Base-by-base conservation (phyloP, 1,284 basidiomycete genomes). In the Leccinum pseudoinsigne region DNA sequence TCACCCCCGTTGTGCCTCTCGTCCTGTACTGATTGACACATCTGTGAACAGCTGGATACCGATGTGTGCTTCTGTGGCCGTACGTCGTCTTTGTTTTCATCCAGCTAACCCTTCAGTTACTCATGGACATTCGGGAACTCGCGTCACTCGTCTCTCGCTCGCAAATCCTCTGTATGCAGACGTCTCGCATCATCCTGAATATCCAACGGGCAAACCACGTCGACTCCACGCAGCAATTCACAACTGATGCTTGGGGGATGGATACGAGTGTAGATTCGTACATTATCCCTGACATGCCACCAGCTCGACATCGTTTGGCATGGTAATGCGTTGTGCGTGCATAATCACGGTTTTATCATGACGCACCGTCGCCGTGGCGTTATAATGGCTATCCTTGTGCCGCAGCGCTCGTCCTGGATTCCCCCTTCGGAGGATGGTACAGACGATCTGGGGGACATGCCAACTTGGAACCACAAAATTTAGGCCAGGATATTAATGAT, bases 121-220 rank as follows among this genome's bases (percentile, higher is more conserved):
- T 16, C 11, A 11, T 38, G 1, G 2, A 14, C 6, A 23, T 51
- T 51, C 50, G 50, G 50, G 12, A 23, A 51, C 50, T 51, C 23
- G 4, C 14, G 40, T 18, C 5, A 16, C 26, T 7, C 1, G 8
- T 55, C 28, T 18, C 31, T 28, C 23, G 3, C 50, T 23, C 21
- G 50, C 12, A 23, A 51, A 23, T 23, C 12, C 12, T 23, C 21
- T 8, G 50, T 16, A 51, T 18, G 7, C 4, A 72, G 71, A 72
- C 64, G 2, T 59, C 36, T 56, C 70, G 65, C 12, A 12, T 74
- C 55, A 71, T 72, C 21, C 28, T 74, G 42, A 72, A 72, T 55
- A 55, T 72, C 28, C 71, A 70, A 42, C 21, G 18, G 5, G 28
- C 54, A 10, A n/a, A 36, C 2, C 4, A 18, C 7, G 1, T 0